Percentiles rank a stretch among this genome's conserved stretches.
phyloP scores from a whole-genome alignment of 345 rosid genomes.

The Pugionium cornutum region DNA sequence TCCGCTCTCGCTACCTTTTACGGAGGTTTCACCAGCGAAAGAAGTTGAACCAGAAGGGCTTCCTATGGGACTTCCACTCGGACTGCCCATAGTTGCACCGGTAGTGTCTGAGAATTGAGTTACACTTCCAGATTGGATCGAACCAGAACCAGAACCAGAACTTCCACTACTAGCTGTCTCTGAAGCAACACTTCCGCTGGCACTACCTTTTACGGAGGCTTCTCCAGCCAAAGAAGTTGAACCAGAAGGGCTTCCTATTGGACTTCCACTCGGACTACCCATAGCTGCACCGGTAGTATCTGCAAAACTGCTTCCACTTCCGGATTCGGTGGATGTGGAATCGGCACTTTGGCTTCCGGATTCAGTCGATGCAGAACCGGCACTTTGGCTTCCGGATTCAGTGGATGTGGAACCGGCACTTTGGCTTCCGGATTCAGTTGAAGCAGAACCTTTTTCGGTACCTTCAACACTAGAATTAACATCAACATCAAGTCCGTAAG shows the following conservation, averaged over 20 bases:
- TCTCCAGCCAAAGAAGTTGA: background rate
- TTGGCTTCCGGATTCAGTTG: background rate
- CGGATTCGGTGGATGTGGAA: too few species aligned
- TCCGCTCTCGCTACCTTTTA: background rate
- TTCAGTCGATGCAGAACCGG: too few species aligned
- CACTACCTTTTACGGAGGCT: background rate
- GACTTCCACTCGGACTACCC: conserved; percentile 18
- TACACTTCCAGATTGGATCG: background rate
- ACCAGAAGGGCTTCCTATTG: background rate
- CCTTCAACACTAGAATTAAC: background rate
- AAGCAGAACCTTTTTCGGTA: background rate
- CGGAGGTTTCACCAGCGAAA: background rate
- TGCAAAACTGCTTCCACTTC: background rate
- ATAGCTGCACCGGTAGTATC: conserved; percentile 5
- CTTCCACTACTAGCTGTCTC: background rate
- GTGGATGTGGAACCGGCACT: background rate
- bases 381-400: background rate
- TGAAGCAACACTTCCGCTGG: background rate
- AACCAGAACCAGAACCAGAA: too few species aligned
- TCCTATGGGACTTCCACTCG: background rate
- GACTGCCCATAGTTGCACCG: background rate
- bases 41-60: conserved; percentile 1
- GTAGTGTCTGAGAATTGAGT: background rate
- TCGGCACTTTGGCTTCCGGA: background rate
- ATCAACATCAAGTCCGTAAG: conserved; percentile 36